These are phyloP conservation scores for Spatholobus suberectus DNA, from an alignment of 306 rosid species.

Conservation along the genomic window DNA sequence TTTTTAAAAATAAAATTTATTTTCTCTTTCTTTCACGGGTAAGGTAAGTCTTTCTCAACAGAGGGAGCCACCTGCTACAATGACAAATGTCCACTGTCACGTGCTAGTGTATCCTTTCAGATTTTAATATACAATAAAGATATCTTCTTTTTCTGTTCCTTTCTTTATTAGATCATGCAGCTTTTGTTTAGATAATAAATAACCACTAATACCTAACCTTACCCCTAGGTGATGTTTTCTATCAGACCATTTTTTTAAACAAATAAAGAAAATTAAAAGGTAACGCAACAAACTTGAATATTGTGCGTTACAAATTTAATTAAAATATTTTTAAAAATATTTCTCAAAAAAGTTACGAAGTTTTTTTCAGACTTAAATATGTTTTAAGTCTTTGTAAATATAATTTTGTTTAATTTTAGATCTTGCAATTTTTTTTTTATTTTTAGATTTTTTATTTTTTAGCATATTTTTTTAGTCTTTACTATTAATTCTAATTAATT, in stretches of 20 bases:
- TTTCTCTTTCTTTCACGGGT: constrained; percentile 32
- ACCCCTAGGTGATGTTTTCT: constrained; percentile 23
- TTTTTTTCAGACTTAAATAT: too few relatives aligned
- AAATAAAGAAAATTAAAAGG: not conserved
- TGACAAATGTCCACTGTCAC: constrained; percentile 35
- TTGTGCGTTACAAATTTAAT: not conserved
- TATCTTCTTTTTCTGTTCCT: not conserved
- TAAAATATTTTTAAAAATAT: too few relatives aligned
- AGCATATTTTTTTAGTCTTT: too few relatives aligned
- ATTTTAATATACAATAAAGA: constrained; percentile 12
- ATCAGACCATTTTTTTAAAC: not conserved
- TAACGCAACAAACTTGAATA: not conserved
- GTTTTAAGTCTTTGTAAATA: too few relatives aligned
- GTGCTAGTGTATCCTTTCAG: constrained; percentile 35
- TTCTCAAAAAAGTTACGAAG: too few relatives aligned
- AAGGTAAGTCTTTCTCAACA: constrained; percentile 31
- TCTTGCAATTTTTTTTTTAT: too few relatives aligned
- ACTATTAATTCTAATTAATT: too few relatives aligned
- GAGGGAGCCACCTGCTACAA: constrained; percentile 32
- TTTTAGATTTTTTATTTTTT: too few relatives aligned
- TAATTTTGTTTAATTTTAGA: too few relatives aligned
- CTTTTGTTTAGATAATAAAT: constrained; percentile 20
- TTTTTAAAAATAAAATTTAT: not conserved
- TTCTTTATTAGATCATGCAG: constrained; percentile 21
- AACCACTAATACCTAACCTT: constrained; percentile 4